Percentiles rank a stretch among this genome's conserved stretches.
Evolutionary conservation across 768 basidiomycete genomes (phyloP).

Genomic region (Rhodotorula babjevae): DNA sequence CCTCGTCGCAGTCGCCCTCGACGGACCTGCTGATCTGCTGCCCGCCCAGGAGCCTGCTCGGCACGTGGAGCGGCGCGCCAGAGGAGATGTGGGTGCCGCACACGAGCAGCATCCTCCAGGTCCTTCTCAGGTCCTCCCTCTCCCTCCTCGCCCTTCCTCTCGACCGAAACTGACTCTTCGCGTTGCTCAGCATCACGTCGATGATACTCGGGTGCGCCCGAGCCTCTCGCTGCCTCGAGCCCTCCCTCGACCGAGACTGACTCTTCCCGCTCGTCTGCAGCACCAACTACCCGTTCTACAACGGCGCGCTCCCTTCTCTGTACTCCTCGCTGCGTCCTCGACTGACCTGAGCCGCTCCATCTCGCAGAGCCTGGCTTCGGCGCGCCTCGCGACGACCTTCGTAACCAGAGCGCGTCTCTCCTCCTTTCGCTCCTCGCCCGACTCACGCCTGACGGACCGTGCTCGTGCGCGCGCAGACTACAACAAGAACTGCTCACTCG

Average conservation of each 20-base stretch:
- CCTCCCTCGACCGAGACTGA: neutral
- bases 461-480: constrained; percentile 45
- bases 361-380: constrained; percentile 49
- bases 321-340: too few species aligned
- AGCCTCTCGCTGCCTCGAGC: neutral
- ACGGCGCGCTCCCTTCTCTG: constrained; percentile 43
- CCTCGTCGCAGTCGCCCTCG: neutral
- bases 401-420: constrained; percentile 2
- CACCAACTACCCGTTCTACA: constrained; percentile 55
- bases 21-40: neutral
- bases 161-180: too few species aligned
- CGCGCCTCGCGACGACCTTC: neutral
- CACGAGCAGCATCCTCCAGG: too few species aligned
- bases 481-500: constrained; percentile 51
- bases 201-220: constrained; percentile 13
- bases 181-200: constrained; percentile 45
- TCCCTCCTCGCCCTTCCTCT: too few species aligned
- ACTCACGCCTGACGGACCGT: constrained; percentile 12
- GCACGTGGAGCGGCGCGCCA: constrained; percentile 57
- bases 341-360: neutral
- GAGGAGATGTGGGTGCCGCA: neutral
- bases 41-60: constrained; percentile 44
- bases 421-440: too few species aligned
- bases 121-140: too few species aligned
- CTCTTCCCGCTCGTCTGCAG: constrained; percentile 46